Conservation (phyloP, 331 rosid genomes). For the Arachis monticola region DNA sequence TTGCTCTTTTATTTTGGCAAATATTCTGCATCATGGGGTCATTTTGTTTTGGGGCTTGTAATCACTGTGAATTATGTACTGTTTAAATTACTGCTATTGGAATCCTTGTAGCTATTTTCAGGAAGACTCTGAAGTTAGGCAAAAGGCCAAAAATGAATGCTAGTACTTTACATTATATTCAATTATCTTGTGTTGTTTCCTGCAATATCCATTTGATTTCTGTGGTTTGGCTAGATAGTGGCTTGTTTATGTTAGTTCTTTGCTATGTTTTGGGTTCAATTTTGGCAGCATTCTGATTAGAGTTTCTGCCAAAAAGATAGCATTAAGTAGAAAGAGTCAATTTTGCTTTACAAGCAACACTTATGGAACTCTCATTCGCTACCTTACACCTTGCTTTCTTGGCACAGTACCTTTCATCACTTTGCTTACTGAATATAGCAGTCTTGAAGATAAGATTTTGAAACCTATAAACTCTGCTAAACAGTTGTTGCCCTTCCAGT, state of each 20-base stretch:
- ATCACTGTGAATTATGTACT: constrained; percentile 31
- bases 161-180: neutral
- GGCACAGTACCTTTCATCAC: neutral
- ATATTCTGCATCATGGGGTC: constrained; percentile 22
- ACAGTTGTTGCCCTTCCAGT: too few relatives aligned
- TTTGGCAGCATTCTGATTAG: neutral
- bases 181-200: neutral
- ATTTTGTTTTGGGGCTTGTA: constrained; percentile 30
- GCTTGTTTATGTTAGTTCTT: constrained; percentile 13
- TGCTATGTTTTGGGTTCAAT: neutral
- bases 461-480: neutral
- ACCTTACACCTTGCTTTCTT: neutral
- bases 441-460: neutral
- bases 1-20: constrained; percentile 17
- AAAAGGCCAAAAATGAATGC: neutral
- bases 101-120: constrained; percentile 19
- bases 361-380: neutral
- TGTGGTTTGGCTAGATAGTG: constrained; percentile 6
- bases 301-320: constrained; percentile 2
- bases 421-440: neutral
- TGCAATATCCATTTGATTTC: neutral
- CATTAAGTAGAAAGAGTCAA: neutral
- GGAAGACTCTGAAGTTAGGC: constrained; percentile 28
- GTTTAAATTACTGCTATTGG: constrained; percentile 34
- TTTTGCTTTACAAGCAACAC: neutral